These are phyloP conservation scores for Pulicaria dysenterica DNA, from an alignment of 129 eudicot species.

Conservation along the genomic window DNA sequence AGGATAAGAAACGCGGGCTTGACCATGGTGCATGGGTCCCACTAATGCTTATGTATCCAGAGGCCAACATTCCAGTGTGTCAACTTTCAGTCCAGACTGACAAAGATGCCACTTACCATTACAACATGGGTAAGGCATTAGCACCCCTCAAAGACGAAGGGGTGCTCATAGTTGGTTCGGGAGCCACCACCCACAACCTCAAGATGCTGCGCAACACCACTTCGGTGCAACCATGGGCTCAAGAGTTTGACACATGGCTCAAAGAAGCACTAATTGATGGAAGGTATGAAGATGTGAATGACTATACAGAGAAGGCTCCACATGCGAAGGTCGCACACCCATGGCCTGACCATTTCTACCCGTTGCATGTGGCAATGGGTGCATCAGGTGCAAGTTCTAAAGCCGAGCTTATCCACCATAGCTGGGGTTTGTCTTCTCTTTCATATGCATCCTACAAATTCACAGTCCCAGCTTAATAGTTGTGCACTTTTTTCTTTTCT, in stretches of 20 bases:
- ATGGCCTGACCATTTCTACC: slow-evolving; percentile 78
- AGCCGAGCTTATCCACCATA: slow-evolving; percentile 74
- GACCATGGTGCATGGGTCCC: slow-evolving; percentile 99
- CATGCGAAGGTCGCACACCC: slow-evolving; percentile 77
- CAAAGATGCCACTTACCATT: slow-evolving; percentile 65
- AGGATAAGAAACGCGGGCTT: slow-evolving; percentile 75
- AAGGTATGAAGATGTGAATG: slow-evolving; percentile 79
- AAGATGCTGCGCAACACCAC: slow-evolving; percentile 33
- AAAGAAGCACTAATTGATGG: slow-evolving; percentile 63
- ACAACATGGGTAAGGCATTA: slow-evolving; percentile 75
- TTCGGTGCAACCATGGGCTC: slow-evolving; percentile 69
- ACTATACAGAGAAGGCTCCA: slow-evolving; percentile 68
- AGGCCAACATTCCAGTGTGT: slow-evolving; percentile 83
- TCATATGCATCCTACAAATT: slow-evolving; percentile 85
- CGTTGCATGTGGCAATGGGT: slow-evolving; percentile 86
- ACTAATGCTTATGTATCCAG: slow-evolving; percentile 94
- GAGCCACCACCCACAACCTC: slow-evolving; percentile 78
- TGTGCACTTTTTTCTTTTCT: too few relatives aligned
- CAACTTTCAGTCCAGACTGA: slow-evolving; percentile 79
- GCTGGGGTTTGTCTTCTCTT: slow-evolving; percentile 59
- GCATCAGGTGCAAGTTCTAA: slow-evolving; percentile 69
- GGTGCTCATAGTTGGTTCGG: slow-evolving; percentile 83
- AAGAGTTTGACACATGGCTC: slow-evolving; percentile 77
- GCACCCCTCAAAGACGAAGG: slow-evolving; percentile 83
- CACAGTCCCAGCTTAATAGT: slow-evolving; percentile 17